A percentile compares a stretch with the other conserved stretches of the same genome.
Evolutionary conservation across 176 grass and related monocot genomes (phyloP).

Genomic region (Avena atlantica): DNA sequence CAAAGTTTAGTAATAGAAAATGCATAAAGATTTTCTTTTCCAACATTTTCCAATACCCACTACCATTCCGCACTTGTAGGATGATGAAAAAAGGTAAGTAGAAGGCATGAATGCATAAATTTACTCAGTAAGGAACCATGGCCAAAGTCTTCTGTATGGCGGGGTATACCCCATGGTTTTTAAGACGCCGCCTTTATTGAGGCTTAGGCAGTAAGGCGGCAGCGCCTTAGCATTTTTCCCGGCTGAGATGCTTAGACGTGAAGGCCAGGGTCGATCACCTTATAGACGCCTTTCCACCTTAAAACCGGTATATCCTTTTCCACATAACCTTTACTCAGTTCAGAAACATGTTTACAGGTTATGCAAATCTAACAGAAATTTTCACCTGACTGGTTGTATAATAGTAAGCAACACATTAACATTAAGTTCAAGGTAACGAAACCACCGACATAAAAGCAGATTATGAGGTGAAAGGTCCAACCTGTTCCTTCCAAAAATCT

Average conservation of each 20-base stretch:
- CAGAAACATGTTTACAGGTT: conserved; percentile 1
- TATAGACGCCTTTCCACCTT: not conserved
- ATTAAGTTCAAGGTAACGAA: conserved; percentile 21
- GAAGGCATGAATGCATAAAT: not conserved
- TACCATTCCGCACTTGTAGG: not conserved
- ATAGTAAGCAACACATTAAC: conserved; percentile 7
- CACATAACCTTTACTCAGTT: conserved; percentile 16
- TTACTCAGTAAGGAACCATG: conserved; percentile 23
- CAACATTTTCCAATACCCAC: not conserved
- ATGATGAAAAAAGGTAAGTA: conserved; percentile 21
- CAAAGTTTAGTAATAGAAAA: not conserved
- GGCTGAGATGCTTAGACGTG: too few species aligned
- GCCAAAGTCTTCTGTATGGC: not conserved
- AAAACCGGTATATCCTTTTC: not conserved
- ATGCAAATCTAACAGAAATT: conserved; percentile 3
- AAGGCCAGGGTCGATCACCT: not conserved
- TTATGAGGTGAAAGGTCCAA: conserved; percentile 32
- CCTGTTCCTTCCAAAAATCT: conserved; percentile 96
- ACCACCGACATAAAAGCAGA: not conserved
- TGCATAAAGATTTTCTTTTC: not conserved
- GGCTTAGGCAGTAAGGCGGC: not conserved
- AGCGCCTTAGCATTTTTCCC: not conserved
- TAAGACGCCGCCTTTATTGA: not conserved
- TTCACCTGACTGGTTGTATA: not conserved
- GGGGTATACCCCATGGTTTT: not conserved